Conservation (phyloP, 2,329 filamentous ascomycete species). For the Karstenula rhodostoma region DNA sequence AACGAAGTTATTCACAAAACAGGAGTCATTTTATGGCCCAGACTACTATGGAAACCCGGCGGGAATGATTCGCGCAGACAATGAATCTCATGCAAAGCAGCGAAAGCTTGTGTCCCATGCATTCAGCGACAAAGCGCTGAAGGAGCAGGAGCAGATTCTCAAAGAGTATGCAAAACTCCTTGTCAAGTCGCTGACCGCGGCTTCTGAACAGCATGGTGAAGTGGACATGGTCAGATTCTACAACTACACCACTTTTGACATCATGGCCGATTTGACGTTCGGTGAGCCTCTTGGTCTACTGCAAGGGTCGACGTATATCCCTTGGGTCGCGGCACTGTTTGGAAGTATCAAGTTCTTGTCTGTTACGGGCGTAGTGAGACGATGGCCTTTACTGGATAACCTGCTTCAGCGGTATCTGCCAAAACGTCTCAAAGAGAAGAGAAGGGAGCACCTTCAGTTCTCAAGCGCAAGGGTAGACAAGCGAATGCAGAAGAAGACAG, state of each 20-base stretch:
- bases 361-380: conserved; percentile 13
- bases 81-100: conserved; percentile 44
- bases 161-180: conserved; percentile 49
- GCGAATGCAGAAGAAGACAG: conserved; percentile 30
- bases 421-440: conserved; percentile 17
- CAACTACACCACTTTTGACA: conserved; percentile 37
- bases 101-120: conserved; percentile 47
- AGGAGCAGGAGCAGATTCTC: conserved; percentile 47
- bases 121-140: conserved; percentile 49
- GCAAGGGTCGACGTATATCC: conserved; percentile 24
- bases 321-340: conserved; percentile 41
- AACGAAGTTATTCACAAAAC: conserved; percentile 39
- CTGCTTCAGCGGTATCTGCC: conserved; percentile 19
- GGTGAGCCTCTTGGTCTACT: conserved; percentile 37
- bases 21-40: conserved; percentile 42
- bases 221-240: conserved; percentile 36
- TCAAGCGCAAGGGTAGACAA: conserved; percentile 29
- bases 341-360: conserved; percentile 17
- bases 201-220: conserved; percentile 16
- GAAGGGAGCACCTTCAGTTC: conserved; percentile 22
- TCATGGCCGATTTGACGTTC: conserved; percentile 42
- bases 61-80: conserved; percentile 39
- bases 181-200: conserved; percentile 44
- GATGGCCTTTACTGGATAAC: conserved; percentile 21
- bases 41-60: conserved; percentile 37